Evolutionary conservation across 305 asterid genomes (phyloP), one percentile per base, ranked within the genome.

Genomic region (Fraxinus angustifolia): DNA sequence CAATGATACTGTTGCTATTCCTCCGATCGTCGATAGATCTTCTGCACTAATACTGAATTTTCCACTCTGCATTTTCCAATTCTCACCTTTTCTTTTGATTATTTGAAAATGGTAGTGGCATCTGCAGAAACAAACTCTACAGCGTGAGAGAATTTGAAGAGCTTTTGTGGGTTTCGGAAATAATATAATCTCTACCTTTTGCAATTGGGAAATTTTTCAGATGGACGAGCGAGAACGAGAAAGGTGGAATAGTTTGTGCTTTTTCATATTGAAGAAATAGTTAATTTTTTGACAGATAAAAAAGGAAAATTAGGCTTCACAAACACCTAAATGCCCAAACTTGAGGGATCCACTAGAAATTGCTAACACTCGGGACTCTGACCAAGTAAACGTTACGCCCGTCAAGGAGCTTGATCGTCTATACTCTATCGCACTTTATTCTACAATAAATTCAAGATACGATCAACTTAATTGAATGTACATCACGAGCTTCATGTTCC

Each of bases 1-100:
- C 87, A 95, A 81, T 34, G 98, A 95, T 0, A 94, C 98, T 14
- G 99, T 95, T 62, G 98, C 99, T 70, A 95, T 95, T 85, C 99
- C 99, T 56, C 98, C 98, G 77, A 94, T 93, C 83, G 93, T 93
- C 7, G 98, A 91, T 48, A 96, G 84, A 83, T 95, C 97, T 86
- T 90, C 98, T 40, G 99, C 93, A 81, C 83, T 89, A 28, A 95
- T 82, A 71, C 89, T 90, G 73, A 92, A 91, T 26, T 85, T 85
- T 78, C 89, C 90, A 56, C 77, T 85, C 83, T 85, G 95, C 96
- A 90, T 89, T 85, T 67, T 26, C 19, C 35, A 53, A 71, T 33
- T 28, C 21, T 17, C 28, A 73, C 14, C 7, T 68, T 28, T 12
- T 30, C 38, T 68, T 26, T 53, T 45, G 81, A 72, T 76, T 35